Evolutionary conservation across 768 basidiomycete species (phyloP).

Genomic region (Fomitopsis serialis): DNA sequence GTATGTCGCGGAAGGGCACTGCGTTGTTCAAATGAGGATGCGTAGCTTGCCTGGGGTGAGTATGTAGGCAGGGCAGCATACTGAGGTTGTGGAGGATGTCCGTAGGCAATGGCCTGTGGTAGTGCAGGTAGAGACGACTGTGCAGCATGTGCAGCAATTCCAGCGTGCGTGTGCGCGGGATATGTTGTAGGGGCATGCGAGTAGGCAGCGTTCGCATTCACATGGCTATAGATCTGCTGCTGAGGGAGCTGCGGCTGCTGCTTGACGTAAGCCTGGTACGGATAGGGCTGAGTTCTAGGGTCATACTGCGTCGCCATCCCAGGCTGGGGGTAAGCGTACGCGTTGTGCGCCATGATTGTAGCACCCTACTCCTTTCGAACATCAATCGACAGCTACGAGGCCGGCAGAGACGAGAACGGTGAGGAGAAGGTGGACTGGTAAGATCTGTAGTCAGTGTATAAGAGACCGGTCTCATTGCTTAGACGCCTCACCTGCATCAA

Average conservation of each 20-base stretch:
- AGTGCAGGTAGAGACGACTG: background rate
- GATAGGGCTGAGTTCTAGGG: background rate
- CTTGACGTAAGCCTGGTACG: background rate
- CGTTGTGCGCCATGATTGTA: background rate
- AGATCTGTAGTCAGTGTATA: no score
- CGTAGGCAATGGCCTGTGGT: slow-evolving; percentile 4
- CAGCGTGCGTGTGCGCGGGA: background rate
- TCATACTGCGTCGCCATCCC: background rate
- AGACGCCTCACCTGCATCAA: no score
- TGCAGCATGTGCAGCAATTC: background rate
- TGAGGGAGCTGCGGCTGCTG: background rate
- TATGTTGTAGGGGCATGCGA: background rate
- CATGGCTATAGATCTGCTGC: background rate
- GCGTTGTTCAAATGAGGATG: background rate
- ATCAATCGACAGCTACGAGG: no score
- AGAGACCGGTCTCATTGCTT: no score
- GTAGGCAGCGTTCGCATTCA: background rate
- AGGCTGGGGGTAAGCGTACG: background rate
- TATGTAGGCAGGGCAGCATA: background rate
- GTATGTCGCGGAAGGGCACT: background rate
- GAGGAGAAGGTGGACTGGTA: no score
- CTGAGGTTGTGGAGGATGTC: slow-evolving; percentile 8
- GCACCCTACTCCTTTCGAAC: no score
- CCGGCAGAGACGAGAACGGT: no score
- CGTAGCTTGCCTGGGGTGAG: slow-evolving; percentile 3